Percentiles rank a stretch among this genome's conserved stretches.
Conservation (phyloP, 345 rosid species). For the Populus alba region DNA sequence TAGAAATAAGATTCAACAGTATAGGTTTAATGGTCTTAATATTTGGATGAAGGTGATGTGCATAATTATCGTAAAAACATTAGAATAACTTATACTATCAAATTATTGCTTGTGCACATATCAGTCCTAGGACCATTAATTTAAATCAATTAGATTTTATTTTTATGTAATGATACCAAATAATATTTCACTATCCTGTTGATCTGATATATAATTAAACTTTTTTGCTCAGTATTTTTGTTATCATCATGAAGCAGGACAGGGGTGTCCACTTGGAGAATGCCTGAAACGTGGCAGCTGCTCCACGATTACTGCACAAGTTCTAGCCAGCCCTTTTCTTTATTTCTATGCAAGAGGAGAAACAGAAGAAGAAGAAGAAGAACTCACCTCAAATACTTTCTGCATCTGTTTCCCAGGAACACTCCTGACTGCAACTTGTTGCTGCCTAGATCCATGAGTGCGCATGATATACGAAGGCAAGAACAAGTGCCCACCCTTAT, state of each 20-base stretch:
- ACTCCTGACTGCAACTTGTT: slow-evolving; percentile 23
- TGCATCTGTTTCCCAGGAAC: slow-evolving; percentile 23
- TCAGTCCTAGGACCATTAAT: neutral
- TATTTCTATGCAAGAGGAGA: neutral
- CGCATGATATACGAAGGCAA: slow-evolving; percentile 37
- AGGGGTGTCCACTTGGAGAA: neutral
- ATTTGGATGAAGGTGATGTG: neutral
- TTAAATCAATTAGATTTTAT: neutral
- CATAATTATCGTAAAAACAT: neutral
- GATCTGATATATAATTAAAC: neutral
- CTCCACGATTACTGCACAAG: neutral
- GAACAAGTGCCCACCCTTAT: slow-evolving; percentile 35
- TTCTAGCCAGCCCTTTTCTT: neutral
- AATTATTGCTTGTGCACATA: neutral
- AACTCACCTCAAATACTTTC: slow-evolving; percentile 30
- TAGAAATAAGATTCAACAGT: neutral
- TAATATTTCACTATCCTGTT: neutral
- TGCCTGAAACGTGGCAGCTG: neutral
- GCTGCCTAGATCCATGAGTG: slow-evolving; percentile 32
- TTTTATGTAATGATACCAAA: neutral
- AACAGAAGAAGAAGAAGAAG: neutral
- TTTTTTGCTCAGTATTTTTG: neutral
- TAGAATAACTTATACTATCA: neutral
- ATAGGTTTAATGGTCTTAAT: neutral
- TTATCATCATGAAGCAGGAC: neutral